Base-by-base conservation (phyloP, 306 rosid genomes). In the Rubus parviflorus region DNA sequence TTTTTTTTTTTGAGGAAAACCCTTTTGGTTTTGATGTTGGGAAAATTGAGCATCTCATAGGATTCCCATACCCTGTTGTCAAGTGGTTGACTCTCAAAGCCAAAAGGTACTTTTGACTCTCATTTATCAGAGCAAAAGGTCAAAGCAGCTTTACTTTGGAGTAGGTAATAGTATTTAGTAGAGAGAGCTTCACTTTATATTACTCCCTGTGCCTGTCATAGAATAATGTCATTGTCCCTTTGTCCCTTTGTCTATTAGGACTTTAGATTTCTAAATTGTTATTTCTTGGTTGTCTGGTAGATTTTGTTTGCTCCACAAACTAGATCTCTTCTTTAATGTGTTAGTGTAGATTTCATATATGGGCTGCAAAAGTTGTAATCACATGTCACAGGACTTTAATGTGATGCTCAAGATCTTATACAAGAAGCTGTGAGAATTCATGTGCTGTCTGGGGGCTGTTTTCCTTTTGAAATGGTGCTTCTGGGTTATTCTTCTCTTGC, bases 351-450 rank as follows among this genome's bases (percentile, higher is more conserved):
- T 30, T 25, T 68, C 10, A 65, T n/a, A n/a, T n/a, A n/a, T 47
- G 37, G 65, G 38, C 49, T 62, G 73, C 74, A 73, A 61, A 70
- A 64, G 74, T 30, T 53, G 25, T 9, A 60, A 40, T 85, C 79
- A 80, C 85, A 76, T 84, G 78, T 72, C 64, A 63, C 85, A 76
- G 53, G 63, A 65, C 87, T 87, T 84, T 82, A 81, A 65, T 80
- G 37, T 38, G 79, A 62, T 78, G 67, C 72, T 79, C 56, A 52
- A 72, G 64, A 56, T 63, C 65, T 69, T 75, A 79, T 38, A 23
- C 79, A 79, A 70, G 79, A 58, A 37, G 37, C 19, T 78, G 78
- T 52, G 35, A 22, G 72, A 74, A 75, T 58, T 37, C 70, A 80
- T 74, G 58, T 53, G 74, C 15, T 38, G 70, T 41, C 23, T 48